These are phyloP conservation scores for Lophiostoma macrostomum DNA, from an alignment of 495 filamentous ascomycete species.

Conservation along the genomic window DNA sequence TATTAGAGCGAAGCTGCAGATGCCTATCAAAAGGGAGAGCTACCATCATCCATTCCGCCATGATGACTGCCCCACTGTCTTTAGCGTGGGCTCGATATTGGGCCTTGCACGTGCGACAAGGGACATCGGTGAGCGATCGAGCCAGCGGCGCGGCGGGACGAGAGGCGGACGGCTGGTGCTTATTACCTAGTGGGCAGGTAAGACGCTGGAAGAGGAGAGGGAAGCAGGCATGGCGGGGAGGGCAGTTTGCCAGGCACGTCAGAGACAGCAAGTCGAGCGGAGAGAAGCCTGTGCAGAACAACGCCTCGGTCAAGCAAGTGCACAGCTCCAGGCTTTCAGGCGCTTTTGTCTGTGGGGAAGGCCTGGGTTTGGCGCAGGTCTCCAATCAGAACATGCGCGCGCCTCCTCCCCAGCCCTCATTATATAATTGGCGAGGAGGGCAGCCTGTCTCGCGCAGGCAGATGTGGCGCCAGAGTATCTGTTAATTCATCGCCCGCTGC, in stretches of 20 bases:
- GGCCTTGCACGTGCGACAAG: conserved; percentile 30
- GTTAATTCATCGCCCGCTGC: no score
- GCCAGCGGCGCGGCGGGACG: conserved; percentile 10
- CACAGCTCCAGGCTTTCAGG: conserved; percentile 22
- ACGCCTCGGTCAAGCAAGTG: conserved; percentile 15
- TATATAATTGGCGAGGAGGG: no score
- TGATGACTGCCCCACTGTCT: conserved; percentile 29
- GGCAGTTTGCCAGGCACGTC: neutral
- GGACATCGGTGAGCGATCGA: conserved; percentile 24
- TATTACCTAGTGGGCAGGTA: no score
- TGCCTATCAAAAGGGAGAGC: conserved; percentile 11
- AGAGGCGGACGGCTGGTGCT: conserved; percentile 4
- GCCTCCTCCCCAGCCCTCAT: no score
- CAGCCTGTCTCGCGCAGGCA: no score
- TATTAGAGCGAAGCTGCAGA: conserved; percentile 18
- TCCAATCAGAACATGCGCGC: no score
- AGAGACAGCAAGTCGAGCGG: neutral
- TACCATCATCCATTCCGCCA: conserved; percentile 36
- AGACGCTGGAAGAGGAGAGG: neutral
- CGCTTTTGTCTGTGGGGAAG: no score
- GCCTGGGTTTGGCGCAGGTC: no score
- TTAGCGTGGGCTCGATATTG: conserved; percentile 33
- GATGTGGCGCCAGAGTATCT: no score
- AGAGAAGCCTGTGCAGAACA: neutral
- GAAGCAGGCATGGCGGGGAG: conserved; percentile 2